These are phyloP conservation scores for Aegilops longissima DNA, from an alignment of 176 grass and related monocot species.

Conservation along the genomic window DNA sequence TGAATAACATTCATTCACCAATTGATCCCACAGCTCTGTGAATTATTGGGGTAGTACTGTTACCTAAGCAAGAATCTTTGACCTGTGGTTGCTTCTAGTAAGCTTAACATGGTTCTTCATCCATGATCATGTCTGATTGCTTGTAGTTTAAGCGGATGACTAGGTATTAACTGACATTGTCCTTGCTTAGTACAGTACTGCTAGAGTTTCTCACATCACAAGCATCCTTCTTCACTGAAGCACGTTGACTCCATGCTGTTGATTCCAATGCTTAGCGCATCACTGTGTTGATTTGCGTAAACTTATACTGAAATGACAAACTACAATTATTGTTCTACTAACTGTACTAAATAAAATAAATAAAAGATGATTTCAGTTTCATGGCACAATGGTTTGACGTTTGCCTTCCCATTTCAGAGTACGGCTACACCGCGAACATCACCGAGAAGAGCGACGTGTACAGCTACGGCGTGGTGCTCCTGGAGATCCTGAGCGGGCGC, in stretches of 20 bases:
- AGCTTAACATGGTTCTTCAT: constrained; percentile 35
- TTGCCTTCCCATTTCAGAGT: constrained; percentile 51
- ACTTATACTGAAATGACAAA: neutral
- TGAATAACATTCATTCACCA: neutral
- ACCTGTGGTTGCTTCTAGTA: constrained; percentile 35
- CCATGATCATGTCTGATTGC: constrained; percentile 21
- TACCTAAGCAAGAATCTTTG: constrained; percentile 44
- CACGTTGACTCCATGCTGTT: neutral
- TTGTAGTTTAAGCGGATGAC: constrained; percentile 45
- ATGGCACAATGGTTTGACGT: neutral
- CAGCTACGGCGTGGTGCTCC: constrained; percentile 89
- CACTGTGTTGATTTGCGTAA: neutral
- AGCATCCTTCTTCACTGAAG: constrained; percentile 8
- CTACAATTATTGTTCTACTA: neutral
- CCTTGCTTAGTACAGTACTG: neutral
- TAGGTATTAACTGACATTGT: constrained; percentile 11
- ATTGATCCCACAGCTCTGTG: constrained; percentile 26
- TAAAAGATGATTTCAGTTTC: neutral
- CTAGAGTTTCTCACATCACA: constrained; percentile 22
- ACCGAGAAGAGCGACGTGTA: constrained; percentile 96
- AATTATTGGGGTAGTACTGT: constrained; percentile 13
- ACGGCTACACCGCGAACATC: constrained; percentile 83
- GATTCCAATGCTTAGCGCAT: neutral
- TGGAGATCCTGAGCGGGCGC: constrained; percentile 84
- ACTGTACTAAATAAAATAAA: neutral